Base-by-base conservation (phyloP, 2,329 filamentous ascomycete species). In the Cladosporium sphaerospermum region DNA sequence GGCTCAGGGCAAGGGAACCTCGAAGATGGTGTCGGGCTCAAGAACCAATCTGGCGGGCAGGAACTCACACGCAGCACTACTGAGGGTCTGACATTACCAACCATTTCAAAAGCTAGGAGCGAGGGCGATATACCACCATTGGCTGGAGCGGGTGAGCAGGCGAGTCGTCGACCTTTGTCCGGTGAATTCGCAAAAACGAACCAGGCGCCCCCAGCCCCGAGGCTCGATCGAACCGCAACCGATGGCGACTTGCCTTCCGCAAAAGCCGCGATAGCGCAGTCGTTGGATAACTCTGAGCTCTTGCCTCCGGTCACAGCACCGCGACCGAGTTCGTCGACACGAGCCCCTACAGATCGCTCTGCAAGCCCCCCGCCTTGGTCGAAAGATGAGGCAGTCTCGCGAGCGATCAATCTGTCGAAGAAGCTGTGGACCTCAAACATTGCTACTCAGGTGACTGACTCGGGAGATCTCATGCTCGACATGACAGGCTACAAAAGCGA, bases 401-500 rank as follows among this genome's bases (percentile, higher is more conserved):
- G 93, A 59, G 93, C 93, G 7, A 83, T 87, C 65, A 83, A 85
- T 28, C 77, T 99, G 9, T 96, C 92, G 9, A 88, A 89, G 67
- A 91, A 91, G 68, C 79, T 99, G 2, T 88, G 88, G 43, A 85
- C 83, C 3, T 93, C 88, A 45, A 96, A 97, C 65, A 97, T 99
- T 55, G 89, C 90, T 5, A 93, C 86, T 54, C 85, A 89, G 59
- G 85, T 99, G n/a, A 97, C 87, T 1, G 90, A 95, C 54, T 86
- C 82, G 0, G 93, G 93, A 13, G 93, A 99, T 70, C 75, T 99
- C 52, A 97, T 97, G 90, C 75, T 99, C 49, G 93, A 99, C 69
- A 96, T 99, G 91, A 91, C 90, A 0, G 89, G 89, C 0, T 96
- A 96, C 73, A 97, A 96, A 71, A 88, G 86, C 67, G 95, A 85